Conservation (phyloP, 75 land plant species). For the Sequoiadendron giganteum region DNA sequence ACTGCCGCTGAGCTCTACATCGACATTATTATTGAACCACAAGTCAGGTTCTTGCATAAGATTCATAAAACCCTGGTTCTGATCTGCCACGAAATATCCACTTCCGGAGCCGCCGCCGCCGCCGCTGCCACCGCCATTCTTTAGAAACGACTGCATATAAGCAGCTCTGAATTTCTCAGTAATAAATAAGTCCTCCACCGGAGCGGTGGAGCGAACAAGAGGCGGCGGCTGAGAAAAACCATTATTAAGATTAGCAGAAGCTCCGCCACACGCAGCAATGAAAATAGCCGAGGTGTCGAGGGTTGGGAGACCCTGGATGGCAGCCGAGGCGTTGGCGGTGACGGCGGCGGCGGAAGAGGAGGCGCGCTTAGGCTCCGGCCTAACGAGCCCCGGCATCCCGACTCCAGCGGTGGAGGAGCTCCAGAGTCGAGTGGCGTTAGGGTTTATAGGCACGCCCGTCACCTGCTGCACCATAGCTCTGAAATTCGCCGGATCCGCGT, state of each 20-base stretch:
- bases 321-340: neutral
- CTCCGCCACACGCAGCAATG: neutral
- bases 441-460: conserved; percentile 4
- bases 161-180: neutral
- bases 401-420: neutral
- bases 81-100: neutral
- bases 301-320: conserved; percentile 10
- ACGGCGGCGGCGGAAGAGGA: neutral
- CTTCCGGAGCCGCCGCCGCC: too few species aligned
- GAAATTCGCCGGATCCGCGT: conserved; percentile 16
- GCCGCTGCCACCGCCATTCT: neutral
- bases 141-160: neutral
- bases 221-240: neutral
- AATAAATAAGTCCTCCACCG: neutral
- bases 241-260: neutral
- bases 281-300: conserved; percentile 11
- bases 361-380: neutral
- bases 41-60: neutral
- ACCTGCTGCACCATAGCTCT: conserved; percentile 14
- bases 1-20: neutral
- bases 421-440: neutral
- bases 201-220: neutral
- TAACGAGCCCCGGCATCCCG: neutral
- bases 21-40: neutral
- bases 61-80: neutral